phyloP scores from a whole-genome alignment of 2,329 filamentous ascomycete species.

The Colletotrichum tamarilloi region DNA sequence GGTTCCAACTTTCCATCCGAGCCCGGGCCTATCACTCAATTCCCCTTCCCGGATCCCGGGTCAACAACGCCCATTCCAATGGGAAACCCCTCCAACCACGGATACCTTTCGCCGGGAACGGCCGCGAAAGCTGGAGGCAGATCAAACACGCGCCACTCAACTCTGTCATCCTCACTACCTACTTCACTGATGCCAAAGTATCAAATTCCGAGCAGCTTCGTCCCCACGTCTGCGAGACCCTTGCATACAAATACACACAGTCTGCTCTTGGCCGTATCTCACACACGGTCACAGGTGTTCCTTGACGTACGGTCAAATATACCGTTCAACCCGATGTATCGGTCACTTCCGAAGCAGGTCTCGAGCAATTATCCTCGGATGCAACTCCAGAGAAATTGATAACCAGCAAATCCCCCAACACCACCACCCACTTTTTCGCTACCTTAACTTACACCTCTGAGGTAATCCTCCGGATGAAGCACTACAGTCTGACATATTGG shows the following conservation, averaged over 20 bases:
- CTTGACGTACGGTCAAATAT: neutral
- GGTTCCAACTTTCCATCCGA: neutral
- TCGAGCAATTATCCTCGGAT: neutral
- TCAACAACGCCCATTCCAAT: conserved; percentile 10
- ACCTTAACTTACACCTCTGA: no score
- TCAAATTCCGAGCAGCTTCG: neutral
- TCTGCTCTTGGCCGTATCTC: neutral
- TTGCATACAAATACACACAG: neutral
- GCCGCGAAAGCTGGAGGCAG: neutral
- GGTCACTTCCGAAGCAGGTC: neutral
- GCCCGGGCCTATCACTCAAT: neutral
- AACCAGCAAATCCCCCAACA: neutral
- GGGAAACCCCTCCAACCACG: neutral
- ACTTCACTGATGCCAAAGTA: neutral
- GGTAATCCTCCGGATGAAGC: neutral
- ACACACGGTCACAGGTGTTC: neutral
- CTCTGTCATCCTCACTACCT: neutral
- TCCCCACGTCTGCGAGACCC: neutral
- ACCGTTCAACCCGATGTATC: neutral
- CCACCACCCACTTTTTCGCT: neutral
- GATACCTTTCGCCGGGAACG: conserved; percentile 1
- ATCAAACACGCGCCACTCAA: neutral
- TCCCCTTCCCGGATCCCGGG: neutral
- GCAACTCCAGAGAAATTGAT: neutral
- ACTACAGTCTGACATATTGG: neutral